Base-by-base conservation (phyloP, 2,329 filamentous ascomycete species). In the Furcasterigmium furcatum region DNA sequence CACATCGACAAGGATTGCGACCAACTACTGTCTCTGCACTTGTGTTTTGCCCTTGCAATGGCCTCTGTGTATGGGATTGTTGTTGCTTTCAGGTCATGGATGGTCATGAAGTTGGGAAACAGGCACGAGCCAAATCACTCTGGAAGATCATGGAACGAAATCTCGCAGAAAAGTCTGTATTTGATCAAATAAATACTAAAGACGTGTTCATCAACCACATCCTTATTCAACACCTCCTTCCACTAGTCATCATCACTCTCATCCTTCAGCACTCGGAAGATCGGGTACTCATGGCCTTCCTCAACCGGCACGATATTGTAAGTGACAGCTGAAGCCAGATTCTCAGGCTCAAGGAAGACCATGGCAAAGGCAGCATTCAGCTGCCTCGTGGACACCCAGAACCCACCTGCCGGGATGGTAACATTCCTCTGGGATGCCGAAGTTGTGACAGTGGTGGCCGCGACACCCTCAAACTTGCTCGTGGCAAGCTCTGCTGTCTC, bases 391-490 rank as follows among this genome's bases (percentile, higher is more conserved):
- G 30, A 34, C 12, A 34, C 52, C 21, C 55, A 52, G 42, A 62
- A 64, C 9, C 60, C 60, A 1, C 62, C 62, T 0, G 53, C 52
- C 0, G 61, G 60, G 1, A 65, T 24, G 1, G 40, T 54, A 1
- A 62, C 12, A 5, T 59, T 42, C 9, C 43, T 52, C 18, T 48
- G 43, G 9, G 52, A 40, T 0, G 52, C 19, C 19, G 55, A 46
- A 1, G 60, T 52, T 2, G 53, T 55, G 1, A 61, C 45, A 1
- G 54, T 58, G 1, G 52, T 51, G 1, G 54, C 52, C 0, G 58
- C 52, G 9, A 51, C 50, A 9, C 62, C 62, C 29, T 64, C 59
- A 8, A 58, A 62, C 38, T 59, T 59, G 2, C 45, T 41, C 4
- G 32, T 43, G 9, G 46, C 53, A 1, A 64, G 41, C 12, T 39